These are phyloP conservation scores for Maudiozyma humilis DNA, from an alignment of 1,139 yeast genomes.

Conservation along the genomic window DNA sequence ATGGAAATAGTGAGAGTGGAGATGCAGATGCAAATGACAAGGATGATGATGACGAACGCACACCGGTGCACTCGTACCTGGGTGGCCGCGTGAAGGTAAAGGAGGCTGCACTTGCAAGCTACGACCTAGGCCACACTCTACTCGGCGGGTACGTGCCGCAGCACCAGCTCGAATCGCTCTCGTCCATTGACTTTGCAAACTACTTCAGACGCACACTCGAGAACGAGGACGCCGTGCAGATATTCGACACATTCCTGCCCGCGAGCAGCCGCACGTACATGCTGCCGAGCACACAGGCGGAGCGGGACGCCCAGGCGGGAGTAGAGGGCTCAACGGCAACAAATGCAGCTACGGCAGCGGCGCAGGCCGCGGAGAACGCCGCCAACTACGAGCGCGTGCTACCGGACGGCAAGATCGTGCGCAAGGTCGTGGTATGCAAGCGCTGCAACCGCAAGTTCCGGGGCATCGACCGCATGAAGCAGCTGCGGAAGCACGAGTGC, in stretches of 20 bases:
- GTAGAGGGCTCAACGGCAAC: background rate
- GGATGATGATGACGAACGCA: constrained; percentile 9
- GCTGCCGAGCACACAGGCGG: constrained; percentile 1
- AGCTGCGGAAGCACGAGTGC: constrained; percentile 11
- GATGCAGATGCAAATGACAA: constrained; percentile 8
- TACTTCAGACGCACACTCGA: constrained; percentile 27
- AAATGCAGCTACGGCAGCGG: background rate
- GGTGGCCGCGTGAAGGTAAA: constrained; percentile 25
- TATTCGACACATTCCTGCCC: constrained; percentile 22
- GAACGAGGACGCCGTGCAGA: constrained; percentile 24
- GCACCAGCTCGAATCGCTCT: constrained; percentile 27
- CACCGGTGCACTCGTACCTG: constrained; percentile 26
- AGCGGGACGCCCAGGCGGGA: background rate
- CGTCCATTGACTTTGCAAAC: constrained; percentile 30
- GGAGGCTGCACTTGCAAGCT: constrained; percentile 20
- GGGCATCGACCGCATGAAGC: constrained; percentile 9
- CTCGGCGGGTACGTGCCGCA: constrained; percentile 31
- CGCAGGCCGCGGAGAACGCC: background rate
- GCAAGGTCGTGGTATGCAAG: constrained; percentile 9
- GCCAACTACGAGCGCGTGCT: constrained; percentile 3
- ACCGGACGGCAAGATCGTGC: constrained; percentile 10
- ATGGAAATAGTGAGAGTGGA: constrained; percentile 9
- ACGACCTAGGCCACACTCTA: constrained; percentile 26
- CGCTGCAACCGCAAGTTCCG: constrained; percentile 7
- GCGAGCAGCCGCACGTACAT: constrained; percentile 4